phyloP scores from a whole-genome alignment of 441 rosid species.

The Pelargonium citronellum region DNA sequence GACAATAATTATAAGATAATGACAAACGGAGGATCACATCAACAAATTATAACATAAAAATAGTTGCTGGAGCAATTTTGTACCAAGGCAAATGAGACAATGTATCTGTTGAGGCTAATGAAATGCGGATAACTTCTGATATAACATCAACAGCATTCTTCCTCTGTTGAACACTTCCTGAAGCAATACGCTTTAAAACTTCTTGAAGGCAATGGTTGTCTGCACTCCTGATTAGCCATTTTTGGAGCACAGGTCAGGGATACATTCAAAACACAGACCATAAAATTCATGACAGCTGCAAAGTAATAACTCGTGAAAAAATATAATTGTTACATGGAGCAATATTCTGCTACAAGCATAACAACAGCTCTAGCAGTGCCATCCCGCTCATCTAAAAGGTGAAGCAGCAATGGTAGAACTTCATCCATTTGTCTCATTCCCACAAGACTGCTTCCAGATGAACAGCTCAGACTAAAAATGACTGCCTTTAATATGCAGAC shows the following conservation, averaged over 20 bases:
- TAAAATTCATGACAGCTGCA: constrained; percentile 1
- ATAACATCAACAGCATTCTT: constrained; percentile 76
- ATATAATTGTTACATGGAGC: constrained; percentile 47
- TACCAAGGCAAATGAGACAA: constrained; percentile 60
- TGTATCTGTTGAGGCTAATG: constrained; percentile 34
- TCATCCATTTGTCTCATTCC: constrained; percentile 51
- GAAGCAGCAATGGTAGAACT: constrained; percentile 55
- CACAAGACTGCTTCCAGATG: constrained; percentile 35
- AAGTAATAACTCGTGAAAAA: constrained; percentile 16
- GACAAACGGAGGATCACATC: constrained; percentile 24
- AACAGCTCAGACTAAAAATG: constrained; percentile 48
- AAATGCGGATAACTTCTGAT: constrained; percentile 49
- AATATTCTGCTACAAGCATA: constrained; percentile 70
- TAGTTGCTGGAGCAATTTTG: constrained; percentile 17
- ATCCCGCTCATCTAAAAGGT: constrained; percentile 85
- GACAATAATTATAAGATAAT: constrained; percentile 11
- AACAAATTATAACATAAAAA: constrained; percentile 20
- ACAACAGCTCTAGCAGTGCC: constrained; percentile 71
- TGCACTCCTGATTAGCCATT: constrained; percentile 43
- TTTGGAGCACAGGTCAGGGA: constrained; percentile 27
- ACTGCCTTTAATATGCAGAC: constrained; percentile 58
- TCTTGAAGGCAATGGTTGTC: constrained; percentile 56
- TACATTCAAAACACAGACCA: constrained; percentile 23
- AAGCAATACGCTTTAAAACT: constrained; percentile 62
- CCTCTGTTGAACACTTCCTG: constrained; percentile 57